Evolutionary conservation across 2,329 filamentous ascomycete species (phyloP), one percentile per base, ranked within the genome.

Genomic region (Tolypocladium capitatum): DNA sequence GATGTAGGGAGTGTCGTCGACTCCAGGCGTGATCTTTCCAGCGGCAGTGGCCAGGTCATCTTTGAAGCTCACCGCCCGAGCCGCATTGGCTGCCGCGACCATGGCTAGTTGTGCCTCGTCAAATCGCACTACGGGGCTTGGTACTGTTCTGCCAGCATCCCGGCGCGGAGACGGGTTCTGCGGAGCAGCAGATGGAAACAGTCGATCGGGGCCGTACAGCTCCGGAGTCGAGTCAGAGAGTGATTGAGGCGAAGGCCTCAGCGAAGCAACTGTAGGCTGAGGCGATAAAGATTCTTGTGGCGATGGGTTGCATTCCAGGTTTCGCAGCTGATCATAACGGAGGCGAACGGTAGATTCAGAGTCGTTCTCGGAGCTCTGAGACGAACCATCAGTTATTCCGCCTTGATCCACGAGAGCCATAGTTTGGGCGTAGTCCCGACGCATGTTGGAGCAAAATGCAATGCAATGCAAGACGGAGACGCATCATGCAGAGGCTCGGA

Each of bases 1-100:
- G 53, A 96, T 86, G 63, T 90, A 94, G 0, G 88, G 89, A 9
- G 81, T 84, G 59, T 94, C 85, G 58, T 95, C 89, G 35, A 88
- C 71, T 10, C 83, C 86, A 0, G 89, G 89, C 0, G 86, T 91
- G 48, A 80, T 71, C 36, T 71, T 71, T 49, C 71, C 68, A 34
- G 65, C 74, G 18, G 72, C 68, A 46, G 73, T 64, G 44, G 71
- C 66, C 33, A 78, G 60, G 40, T 75, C 71, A 47, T 79, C 74
- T 46, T 75, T 75, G 58, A 76, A 72, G 46, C 66, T 58, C 43
- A 57, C 54, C 58, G 65, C 64, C 46, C 53, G 58, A 42, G 60
- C 57, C 33, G 60, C 50, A 52, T 60, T 62, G 42, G 60, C 57
- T 18, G 61, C 58, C 34, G 63, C 59, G 40, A 65, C 60, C 62